phyloP scores from a whole-genome alignment of 768 basidiomycete species.

The Suillus clintonianus region DNA sequence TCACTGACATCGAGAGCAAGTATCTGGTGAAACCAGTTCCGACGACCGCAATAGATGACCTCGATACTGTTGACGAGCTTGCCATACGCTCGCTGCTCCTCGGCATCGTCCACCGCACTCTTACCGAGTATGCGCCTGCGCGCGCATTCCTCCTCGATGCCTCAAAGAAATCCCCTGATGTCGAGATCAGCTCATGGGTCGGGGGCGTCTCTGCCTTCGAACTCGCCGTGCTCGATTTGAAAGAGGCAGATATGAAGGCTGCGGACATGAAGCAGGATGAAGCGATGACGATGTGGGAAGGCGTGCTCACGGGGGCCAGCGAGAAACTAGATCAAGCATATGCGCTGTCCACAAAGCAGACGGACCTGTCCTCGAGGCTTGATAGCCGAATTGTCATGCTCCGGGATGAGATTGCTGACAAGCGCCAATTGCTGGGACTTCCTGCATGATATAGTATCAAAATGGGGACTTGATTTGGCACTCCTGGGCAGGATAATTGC shows the following conservation, averaged over 20 bases:
- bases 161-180: constrained; percentile 36
- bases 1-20: constrained; percentile 32
- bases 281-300: constrained; percentile 42
- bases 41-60: constrained; percentile 31
- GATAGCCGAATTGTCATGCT: constrained; percentile 73
- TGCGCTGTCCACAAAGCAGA: constrained; percentile 46
- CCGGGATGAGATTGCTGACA: constrained; percentile 66
- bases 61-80: constrained; percentile 72
- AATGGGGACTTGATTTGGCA: neutral
- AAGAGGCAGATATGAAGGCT: constrained; percentile 49
- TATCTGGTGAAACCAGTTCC: constrained; percentile 17
- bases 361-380: constrained; percentile 66
- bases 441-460: neutral
- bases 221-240: constrained; percentile 68
- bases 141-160: constrained; percentile 57
- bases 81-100: constrained; percentile 70
- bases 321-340: constrained; percentile 55
- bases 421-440: constrained; percentile 49
- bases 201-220: constrained; percentile 69
- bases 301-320: constrained; percentile 48
- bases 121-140: constrained; percentile 44
- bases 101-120: constrained; percentile 64
- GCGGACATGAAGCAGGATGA: constrained; percentile 33
- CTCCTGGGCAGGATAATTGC: neutral
- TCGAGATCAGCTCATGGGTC: constrained; percentile 67